phyloP scores from a whole-genome alignment of 371 early-diverging fungal species.

The Paramicrosporidium saccamoebae region DNA sequence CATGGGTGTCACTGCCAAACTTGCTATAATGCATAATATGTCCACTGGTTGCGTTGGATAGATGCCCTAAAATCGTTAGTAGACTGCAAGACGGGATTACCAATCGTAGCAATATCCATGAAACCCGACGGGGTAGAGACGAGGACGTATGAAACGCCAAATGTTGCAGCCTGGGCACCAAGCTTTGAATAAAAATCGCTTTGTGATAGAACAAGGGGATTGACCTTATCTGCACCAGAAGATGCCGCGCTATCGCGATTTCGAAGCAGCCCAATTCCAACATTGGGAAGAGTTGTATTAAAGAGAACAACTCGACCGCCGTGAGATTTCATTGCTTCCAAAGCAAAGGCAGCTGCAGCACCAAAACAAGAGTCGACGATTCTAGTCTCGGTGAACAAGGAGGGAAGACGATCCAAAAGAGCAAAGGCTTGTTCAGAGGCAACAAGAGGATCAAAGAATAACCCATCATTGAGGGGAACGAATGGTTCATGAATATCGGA shows the following conservation, averaged over 20 bases:
- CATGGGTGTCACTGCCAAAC: conserved; percentile 28
- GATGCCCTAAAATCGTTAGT: conserved; percentile 11
- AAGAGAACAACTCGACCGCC: too few relatives aligned
- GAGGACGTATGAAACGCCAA: conserved; percentile 1
- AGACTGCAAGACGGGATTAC: background rate
- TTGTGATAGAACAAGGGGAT: background rate
- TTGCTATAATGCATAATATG: conserved; percentile 34
- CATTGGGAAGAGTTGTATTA: too few relatives aligned
- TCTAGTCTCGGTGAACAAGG: conserved; percentile 36
- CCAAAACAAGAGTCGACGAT: conserved; percentile 36
- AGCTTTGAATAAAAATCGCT: too few relatives aligned
- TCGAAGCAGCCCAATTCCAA: too few relatives aligned
- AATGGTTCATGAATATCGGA: conserved; percentile 66
- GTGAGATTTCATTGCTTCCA: too few relatives aligned
- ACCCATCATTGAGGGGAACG: conserved; percentile 53
- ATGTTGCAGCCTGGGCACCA: too few relatives aligned
- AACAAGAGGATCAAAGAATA: conserved; percentile 43
- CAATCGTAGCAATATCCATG: conserved; percentile 1
- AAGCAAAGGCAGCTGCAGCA: conserved; percentile 40
- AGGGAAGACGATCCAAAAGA: conserved; percentile 40
- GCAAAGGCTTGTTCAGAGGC: conserved; percentile 30
- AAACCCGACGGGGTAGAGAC: background rate
- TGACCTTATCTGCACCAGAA: conserved; percentile 2
- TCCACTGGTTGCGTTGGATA: conserved; percentile 60
- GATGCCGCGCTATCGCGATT: too few relatives aligned